These are phyloP conservation scores for Tolypocladium cylindrosporum DNA, from an alignment of 2,329 filamentous ascomycete species.

Conservation along the genomic window DNA sequence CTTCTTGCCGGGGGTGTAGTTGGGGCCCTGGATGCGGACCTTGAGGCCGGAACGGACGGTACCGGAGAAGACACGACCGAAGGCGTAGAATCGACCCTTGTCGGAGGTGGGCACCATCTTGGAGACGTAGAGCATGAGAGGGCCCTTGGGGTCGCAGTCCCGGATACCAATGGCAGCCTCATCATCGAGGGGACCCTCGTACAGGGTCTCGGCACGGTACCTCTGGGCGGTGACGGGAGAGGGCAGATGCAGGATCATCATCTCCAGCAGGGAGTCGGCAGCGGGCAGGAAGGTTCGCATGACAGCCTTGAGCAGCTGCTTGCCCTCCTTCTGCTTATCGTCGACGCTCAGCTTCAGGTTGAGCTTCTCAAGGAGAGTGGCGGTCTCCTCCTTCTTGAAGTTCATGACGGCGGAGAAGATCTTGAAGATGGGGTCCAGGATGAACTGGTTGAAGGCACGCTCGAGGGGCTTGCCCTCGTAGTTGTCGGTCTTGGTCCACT, in stretches of 20 bases:
- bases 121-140: conserved; percentile 99
- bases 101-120: conserved; percentile 99
- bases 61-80: conserved; percentile 99
- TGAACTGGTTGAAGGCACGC: conserved; percentile 99
- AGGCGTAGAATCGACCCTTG: conserved; percentile 99
- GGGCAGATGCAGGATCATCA: conserved; percentile 99
- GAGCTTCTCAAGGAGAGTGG: conserved; percentile 80
- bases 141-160: conserved; percentile 94
- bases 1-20: conserved; percentile 98
- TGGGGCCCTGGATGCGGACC: conserved; percentile 99
- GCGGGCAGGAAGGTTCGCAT: conserved; percentile 99
- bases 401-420: conserved; percentile 96
- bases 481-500: conserved; percentile 86
- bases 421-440: conserved; percentile 99
- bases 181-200: conserved; percentile 94
- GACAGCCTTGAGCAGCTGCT: conserved; percentile 93
- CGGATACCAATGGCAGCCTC: conserved; percentile 92
- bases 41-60: conserved; percentile 96
- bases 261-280: conserved; percentile 95
- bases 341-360: conserved; percentile 81
- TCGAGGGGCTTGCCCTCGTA: conserved; percentile 83
- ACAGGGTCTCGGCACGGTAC: conserved; percentile 97
- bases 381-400: conserved; percentile 92
- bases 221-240: conserved; percentile 91
- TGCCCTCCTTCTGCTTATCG: conserved; percentile 91